These are phyloP conservation scores for Pseudogymnoascus sp. DNA, from an alignment of 2,329 filamentous ascomycete species.

Conservation along the genomic window DNA sequence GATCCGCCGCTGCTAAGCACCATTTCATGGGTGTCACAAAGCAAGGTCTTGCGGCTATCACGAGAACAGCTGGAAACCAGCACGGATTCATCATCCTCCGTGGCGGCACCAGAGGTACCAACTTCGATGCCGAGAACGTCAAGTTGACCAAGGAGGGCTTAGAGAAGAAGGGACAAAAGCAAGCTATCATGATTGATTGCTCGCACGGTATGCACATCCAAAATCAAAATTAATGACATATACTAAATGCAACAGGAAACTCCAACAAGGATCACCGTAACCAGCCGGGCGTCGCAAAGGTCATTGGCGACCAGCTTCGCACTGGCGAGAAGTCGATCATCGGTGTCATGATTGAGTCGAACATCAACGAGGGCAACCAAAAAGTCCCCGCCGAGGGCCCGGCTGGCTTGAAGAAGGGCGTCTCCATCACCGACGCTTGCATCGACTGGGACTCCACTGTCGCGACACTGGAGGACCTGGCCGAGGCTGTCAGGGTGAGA, in stretches of 20 bases:
- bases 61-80: conserved; percentile 85
- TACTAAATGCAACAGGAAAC: conserved; percentile 53
- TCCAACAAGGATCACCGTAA: conserved; percentile 97
- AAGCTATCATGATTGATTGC: conserved; percentile 97
- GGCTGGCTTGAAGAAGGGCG: conserved; percentile 69
- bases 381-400: conserved; percentile 83
- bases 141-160: conserved; percentile 69
- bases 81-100: conserved; percentile 96
- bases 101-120: conserved; percentile 84
- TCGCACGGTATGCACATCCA: conserved; percentile 63
- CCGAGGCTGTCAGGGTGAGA: conserved; percentile 70
- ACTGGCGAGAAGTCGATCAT: conserved; percentile 82
- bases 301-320: conserved; percentile 74
- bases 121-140: conserved; percentile 83
- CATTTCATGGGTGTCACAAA: conserved; percentile 99
- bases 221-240: background rate
- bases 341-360: conserved; percentile 98
- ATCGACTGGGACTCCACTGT: conserved; percentile 88
- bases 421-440: conserved; percentile 93
- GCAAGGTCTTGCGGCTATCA: conserved; percentile 91
- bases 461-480: conserved; percentile 72
- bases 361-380: conserved; percentile 85
- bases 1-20: conserved; percentile 73
- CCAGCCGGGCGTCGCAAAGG: conserved; percentile 84
- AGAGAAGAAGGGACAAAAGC: conserved; percentile 70